Base-by-base conservation (phyloP, 1,284 basidiomycete genomes). In the Tremellales sp. region DNA sequence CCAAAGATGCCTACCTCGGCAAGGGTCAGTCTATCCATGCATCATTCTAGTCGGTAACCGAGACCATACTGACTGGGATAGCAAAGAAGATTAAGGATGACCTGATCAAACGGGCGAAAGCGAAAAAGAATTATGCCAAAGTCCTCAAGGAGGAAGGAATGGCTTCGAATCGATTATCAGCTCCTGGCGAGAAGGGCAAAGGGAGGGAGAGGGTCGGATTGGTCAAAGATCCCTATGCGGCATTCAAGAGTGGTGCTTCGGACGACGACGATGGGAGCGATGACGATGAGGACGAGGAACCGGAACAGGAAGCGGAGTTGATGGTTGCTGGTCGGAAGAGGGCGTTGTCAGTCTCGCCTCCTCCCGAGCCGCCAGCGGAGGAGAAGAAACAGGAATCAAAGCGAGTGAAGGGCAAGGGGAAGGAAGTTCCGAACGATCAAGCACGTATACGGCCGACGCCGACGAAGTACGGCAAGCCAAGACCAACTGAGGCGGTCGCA, bases 51-150 rank as follows among this genome's bases (percentile, higher is more conserved):
- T n/a, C n/a, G n/a, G n/a, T n/a, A n/a, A n/a, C n/a, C n/a, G n/a
- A n/a, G n/a, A n/a, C n/a, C 29, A 6, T n/a, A 21, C 39, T 40
- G 19, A 40, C 19, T 8, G 22, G n/a, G n/a, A 33, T 63, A 76
- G 78, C 76, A 23, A 73, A 77, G 46, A 77, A 77, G 57, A 75
- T 78, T 63, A 79, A 80, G 57, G 73, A 75, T 17, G 74, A 75
- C 27, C 64, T 80, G 45, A 79, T 80, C 52, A 65, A 74, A 56
- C 75, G 77, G 43, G 78, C 78, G 29, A 78, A 77, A 60, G 67
- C 77, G 48, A 80, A 80, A 65, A 74, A 76, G 57, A 65, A 68
- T 17, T 80, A 74, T 57, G 77, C 73, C 46, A 77, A 76, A 61
- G 68, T 75, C 47, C 65, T 78, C 17, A 71, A 75, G 51, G 57